Conservation (phyloP, 306 rosid genomes). For the Cucumis melo region DNA sequence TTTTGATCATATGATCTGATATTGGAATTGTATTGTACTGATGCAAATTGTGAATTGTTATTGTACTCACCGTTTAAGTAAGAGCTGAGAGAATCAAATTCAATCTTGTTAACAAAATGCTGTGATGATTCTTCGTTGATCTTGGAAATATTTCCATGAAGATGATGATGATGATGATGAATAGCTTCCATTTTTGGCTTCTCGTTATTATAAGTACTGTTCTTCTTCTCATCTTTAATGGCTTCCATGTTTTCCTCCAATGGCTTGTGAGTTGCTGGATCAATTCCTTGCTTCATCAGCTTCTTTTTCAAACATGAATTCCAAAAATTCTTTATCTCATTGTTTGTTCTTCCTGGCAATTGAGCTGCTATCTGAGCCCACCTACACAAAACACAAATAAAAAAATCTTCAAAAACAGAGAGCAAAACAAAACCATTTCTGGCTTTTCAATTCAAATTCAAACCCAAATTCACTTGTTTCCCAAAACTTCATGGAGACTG, state of each 20-base stretch:
- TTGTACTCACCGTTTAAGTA: not conserved
- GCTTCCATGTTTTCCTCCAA: conserved; percentile 16
- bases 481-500: conserved; percentile 73
- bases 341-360: conserved; percentile 92
- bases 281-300: conserved; percentile 87
- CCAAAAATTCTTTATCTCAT: conserved; percentile 94
- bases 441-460: not conserved
- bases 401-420: not conserved
- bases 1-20: conserved; percentile 8
- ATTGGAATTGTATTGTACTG: not conserved
- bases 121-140: not conserved
- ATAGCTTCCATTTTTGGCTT: not conserved
- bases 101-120: not conserved
- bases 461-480: conserved; percentile 41
- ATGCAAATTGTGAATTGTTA: not conserved
- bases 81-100: not conserved
- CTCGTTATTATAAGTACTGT: not conserved
- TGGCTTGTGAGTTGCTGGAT: conserved; percentile 82
- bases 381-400: conserved; percentile 21
- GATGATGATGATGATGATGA: not conserved
- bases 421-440: not conserved
- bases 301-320: conserved; percentile 91
- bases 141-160: not conserved
- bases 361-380: conserved; percentile 98
- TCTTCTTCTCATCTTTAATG: conserved; percentile 14